A percentile compares a stretch with the other conserved stretches of the same genome.
These are phyloP conservation scores for Rhexocercosporidium sp. DNA, from an alignment of 2,329 filamentous ascomycete species.

Conservation along the genomic window DNA sequence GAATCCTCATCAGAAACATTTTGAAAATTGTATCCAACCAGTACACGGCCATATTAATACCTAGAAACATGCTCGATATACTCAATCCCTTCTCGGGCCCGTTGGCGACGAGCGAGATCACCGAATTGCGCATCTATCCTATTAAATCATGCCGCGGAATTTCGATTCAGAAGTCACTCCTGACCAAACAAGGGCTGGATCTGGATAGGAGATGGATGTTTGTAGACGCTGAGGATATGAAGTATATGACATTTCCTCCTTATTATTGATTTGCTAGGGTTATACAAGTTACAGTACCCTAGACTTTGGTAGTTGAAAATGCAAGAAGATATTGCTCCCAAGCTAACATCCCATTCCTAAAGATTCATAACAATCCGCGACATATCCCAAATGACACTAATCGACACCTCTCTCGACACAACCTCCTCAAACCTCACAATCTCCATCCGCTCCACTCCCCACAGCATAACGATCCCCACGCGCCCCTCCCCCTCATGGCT, in stretches of 20 bases:
- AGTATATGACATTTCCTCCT: conserved; percentile 5
- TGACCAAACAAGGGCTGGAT: conserved; percentile 62
- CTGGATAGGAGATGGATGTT: conserved; percentile 73
- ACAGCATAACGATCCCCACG: conserved; percentile 57
- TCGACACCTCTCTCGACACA: conserved; percentile 56
- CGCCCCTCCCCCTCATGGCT: conserved; percentile 61
- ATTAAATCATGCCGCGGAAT: conserved; percentile 71
- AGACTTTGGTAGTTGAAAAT: neutral
- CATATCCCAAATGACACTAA: conserved; percentile 65
- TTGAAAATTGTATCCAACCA: neutral
- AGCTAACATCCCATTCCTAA: neutral
- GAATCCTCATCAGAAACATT: too few relatives aligned
- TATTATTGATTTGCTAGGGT: neutral
- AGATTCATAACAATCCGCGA: conserved; percentile 68
- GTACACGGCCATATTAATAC: neutral
- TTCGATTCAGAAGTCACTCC: conserved; percentile 54
- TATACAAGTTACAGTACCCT: neutral
- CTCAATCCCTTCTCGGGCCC: conserved; percentile 28
- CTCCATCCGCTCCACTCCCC: conserved; percentile 46
- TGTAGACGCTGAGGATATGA: conserved; percentile 53
- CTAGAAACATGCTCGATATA: conserved; percentile 9
- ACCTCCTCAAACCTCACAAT: conserved; percentile 49
- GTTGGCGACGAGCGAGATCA: conserved; percentile 24
- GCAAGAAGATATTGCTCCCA: neutral
- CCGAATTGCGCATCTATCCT: conserved; percentile 60